Evolutionary conservation across 306 rosid species (phyloP), one percentile per base, ranked within the genome.

Genomic region (Datisca glomerata): DNA sequence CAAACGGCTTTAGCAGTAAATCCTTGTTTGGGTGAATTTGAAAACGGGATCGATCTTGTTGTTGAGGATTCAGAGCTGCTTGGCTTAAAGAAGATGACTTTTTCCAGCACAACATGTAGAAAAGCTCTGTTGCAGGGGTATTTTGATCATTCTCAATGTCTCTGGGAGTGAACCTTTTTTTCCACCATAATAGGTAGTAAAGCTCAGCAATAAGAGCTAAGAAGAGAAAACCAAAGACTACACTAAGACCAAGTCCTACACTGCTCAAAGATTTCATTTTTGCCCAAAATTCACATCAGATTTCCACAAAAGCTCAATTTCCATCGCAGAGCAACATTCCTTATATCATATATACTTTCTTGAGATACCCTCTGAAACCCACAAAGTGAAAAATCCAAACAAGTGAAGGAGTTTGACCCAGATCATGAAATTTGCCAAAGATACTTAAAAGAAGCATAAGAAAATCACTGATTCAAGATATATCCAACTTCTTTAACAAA

Each of bases 131-230:
- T 21, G 77, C 62, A 10, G 94, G 93, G 59, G 73, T 73, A 29
- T 76, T 73, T 61, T 74, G 76, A 28, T 74, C 76, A 63, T 56
- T 73, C 24, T 75, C 80, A 43, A 79, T 70, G 53, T 73, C 84
- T 64, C 84, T 80, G 44, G 38, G 66, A 40, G 72, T 68, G 59
- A 80, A 72, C 46, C 77, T 80, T 71, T 84, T 89, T 79, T 89
- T 89, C 96, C 96, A 80, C 98, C 98, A 84, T 24, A 89, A 41
- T 61, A 89, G 55, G 42, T 89, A 89, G 73, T 80, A 89, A 57
- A 89, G 86, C 71, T 89, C 98, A 51, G 91, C 95, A 20, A 84
- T 73, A 43, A 89, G 78, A 61, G 95, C 98, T 43, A 89, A 78
- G 68, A 89, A 60, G 31, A 89, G 93, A 56, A 86, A 84, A 34